These are phyloP conservation scores for Pythium aphanidermatum DNA, from an alignment of 352 stramenopile species.

Conservation along the genomic window DNA sequence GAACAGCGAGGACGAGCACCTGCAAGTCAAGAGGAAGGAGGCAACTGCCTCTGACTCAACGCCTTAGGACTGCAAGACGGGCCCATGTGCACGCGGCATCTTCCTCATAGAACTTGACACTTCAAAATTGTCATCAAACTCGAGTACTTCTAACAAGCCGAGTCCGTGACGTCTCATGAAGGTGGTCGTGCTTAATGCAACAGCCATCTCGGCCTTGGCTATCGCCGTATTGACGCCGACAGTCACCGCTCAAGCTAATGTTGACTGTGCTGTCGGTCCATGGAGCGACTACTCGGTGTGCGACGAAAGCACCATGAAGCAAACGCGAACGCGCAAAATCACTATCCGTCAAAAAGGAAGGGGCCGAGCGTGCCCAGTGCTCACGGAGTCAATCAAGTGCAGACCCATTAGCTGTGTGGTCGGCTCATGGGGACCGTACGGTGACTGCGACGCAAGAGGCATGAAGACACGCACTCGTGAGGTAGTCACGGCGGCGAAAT, in stretches of 20 bases:
- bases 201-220: not conserved
- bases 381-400: conserved; percentile 47
- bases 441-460: conserved; percentile 22
- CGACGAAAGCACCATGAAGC: conserved; percentile 25
- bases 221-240: not conserved
- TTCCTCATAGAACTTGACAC: no score
- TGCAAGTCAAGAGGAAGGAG: not conserved
- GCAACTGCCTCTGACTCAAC: no score
- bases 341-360: conserved; percentile 21
- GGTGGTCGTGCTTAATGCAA: not conserved
- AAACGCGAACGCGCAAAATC: conserved; percentile 34
- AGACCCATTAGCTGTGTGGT: conserved; percentile 51
- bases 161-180: no score
- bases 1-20: no score
- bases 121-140: no score
- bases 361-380: conserved; percentile 29
- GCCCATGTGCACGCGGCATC: no score
- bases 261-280: conserved; percentile 45
- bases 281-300: conserved; percentile 41
- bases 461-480: conserved; percentile 33
- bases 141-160: no score
- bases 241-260: conserved; percentile 16
- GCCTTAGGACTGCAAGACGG: no score
- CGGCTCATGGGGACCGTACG: conserved; percentile 37
- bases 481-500: conserved; percentile 24